Percentiles rank a stretch among this genome's conserved stretches.
phyloP scores from a whole-genome alignment of 306 rosid species.

The Vigna unguiculata region DNA sequence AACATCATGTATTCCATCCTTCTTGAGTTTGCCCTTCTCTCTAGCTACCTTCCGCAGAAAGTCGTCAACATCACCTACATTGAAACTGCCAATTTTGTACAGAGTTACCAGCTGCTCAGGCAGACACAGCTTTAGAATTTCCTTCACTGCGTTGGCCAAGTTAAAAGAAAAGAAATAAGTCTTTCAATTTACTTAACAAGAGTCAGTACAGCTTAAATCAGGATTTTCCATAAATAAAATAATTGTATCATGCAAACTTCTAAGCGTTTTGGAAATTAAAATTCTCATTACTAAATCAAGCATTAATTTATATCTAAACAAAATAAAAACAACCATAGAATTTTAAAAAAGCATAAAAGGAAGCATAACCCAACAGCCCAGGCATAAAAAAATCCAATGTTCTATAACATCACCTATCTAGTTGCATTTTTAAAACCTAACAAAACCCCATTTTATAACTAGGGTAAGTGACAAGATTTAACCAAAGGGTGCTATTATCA shows the following conservation, averaged over 20 bases:
- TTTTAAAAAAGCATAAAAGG: neutral
- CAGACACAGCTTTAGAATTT: slow-evolving; percentile 90
- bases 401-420: neutral
- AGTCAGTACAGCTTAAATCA: neutral
- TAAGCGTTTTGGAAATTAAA: neutral
- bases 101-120: slow-evolving; percentile 68
- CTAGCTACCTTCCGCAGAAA: slow-evolving; percentile 84
- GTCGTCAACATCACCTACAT: slow-evolving; percentile 85
- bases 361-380: neutral
- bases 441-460: neutral
- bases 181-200: neutral
- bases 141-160: slow-evolving; percentile 71
- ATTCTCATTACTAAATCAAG: neutral
- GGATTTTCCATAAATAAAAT: neutral
- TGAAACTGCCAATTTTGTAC: slow-evolving; percentile 83
- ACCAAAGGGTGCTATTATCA: neutral
- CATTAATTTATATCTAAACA: neutral
- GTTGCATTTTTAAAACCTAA: neutral
- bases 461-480: neutral
- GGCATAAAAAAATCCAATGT: neutral
- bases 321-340: neutral
- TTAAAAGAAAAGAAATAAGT: slow-evolving; percentile 22
- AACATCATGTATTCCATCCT: slow-evolving; percentile 82
- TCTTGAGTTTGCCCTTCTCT: slow-evolving; percentile 92
- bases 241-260: slow-evolving; percentile 1